Evolutionary conservation across 371 early-diverging fungal species (phyloP).

Genomic region (Syncephalastrum racemosum): DNA sequence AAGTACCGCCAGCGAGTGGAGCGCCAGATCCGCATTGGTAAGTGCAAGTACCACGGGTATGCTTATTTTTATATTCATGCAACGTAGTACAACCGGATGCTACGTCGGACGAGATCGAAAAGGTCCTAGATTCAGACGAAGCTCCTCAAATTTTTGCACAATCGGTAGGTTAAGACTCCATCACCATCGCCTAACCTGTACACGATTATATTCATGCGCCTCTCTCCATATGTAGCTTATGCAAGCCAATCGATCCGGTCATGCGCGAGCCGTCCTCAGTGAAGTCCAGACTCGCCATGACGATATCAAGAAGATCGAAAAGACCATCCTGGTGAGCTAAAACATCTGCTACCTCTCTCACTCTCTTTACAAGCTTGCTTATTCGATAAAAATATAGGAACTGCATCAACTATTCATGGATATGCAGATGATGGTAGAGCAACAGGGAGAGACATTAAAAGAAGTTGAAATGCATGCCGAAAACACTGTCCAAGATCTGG

Average conservation of each 20-base stretch:
- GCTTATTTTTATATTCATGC: background rate
- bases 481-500: slow-evolving; percentile 64
- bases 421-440: slow-evolving; percentile 85
- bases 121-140: slow-evolving; percentile 73
- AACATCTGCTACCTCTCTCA: background rate
- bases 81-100: slow-evolving; percentile 82
- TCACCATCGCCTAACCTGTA: slow-evolving; percentile 1
- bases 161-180: slow-evolving; percentile 51
- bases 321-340: slow-evolving; percentile 67
- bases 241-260: slow-evolving; percentile 73
- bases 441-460: slow-evolving; percentile 75
- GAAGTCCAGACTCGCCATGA: slow-evolving; percentile 88
- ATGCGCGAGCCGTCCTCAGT: slow-evolving; percentile 76
- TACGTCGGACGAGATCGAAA: slow-evolving; percentile 77
- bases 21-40: slow-evolving; percentile 84
- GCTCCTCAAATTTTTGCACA: slow-evolving; percentile 83
- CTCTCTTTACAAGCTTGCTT: background rate
- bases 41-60: slow-evolving; percentile 1
- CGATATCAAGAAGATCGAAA: slow-evolving; percentile 87
- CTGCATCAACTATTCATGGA: slow-evolving; percentile 87
- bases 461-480: slow-evolving; percentile 71
- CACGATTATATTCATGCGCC: background rate
- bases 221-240: slow-evolving; percentile 49
- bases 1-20: slow-evolving; percentile 85
- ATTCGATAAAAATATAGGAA: slow-evolving; percentile 56